Evolutionary conservation across 2,329 filamentous ascomycete genomes (phyloP), one percentile per base, ranked within the genome.

Genomic region (Microcera coccophila): DNA sequence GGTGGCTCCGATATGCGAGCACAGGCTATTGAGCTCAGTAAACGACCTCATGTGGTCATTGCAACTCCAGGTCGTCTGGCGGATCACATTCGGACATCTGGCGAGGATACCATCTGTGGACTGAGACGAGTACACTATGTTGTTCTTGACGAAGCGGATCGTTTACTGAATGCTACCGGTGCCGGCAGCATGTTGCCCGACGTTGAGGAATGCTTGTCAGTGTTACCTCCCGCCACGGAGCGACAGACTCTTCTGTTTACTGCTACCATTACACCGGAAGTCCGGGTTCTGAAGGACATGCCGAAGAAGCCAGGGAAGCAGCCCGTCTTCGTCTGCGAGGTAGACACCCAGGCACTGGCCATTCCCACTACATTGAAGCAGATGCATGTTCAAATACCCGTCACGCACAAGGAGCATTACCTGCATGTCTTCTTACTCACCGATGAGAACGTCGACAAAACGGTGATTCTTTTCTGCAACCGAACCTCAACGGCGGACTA

Each of bases 241-340:
- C 80, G 93, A n/a, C 90, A 98, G 65, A 98, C 91, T 0, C 79
- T 95, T 14, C 79, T 98, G 3, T 98, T 98, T 70, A 98, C 93
- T 8, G 93, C 93, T 14, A 98, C 93, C 2, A 83, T 98, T 33
- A 97, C 93, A 0, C 82, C 88, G 3, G 91, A 97, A 70, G 90
- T 98, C 4, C 81, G 88, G 38, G 87, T 88, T 3, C 70, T 97
- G 45, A 93, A 95, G 65, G 79, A 85, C 45, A 79, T 87, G 70
- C 84, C 88, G 8, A 73, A 79, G 29, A 75, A 81, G 33, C 75
- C 81, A 2, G 81, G 81, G 39, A 85, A 87, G 48, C 81, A 80
- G 39, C 84, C 88, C 1, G 82, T 95, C 28, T 95, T 91, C 65
- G 80, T 97, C 35, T 95, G 88, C 59, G 91, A 98, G 67, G 81